Conservation (phyloP, 2,329 filamentous ascomycete species). For the Phyllosticta citriasiana region DNA sequence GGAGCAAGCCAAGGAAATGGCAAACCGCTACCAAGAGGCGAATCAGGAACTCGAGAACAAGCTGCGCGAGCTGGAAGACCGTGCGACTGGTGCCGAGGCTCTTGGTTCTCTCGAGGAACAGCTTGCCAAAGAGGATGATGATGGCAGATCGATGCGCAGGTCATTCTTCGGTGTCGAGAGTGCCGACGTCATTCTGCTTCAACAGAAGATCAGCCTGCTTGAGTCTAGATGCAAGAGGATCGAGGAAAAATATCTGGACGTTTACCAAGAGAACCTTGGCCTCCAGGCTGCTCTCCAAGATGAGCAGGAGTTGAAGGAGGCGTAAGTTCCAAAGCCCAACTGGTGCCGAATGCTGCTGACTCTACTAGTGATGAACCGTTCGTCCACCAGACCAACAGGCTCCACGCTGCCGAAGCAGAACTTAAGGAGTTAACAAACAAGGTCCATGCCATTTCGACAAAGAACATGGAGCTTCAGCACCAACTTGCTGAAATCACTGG, state of each 20-base stretch:
- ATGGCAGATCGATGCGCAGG: neutral
- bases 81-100: constrained; percentile 6
- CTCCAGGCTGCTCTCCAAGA: constrained; percentile 28
- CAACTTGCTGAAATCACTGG: constrained; percentile 5
- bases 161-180: constrained; percentile 6
- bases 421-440: constrained; percentile 10
- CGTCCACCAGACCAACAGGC: constrained; percentile 29
- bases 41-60: constrained; percentile 38
- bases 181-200: constrained; percentile 22
- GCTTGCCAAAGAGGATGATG: constrained; percentile 15
- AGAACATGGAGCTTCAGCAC: constrained; percentile 11
- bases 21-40: constrained; percentile 38
- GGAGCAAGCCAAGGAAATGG: constrained; percentile 37
- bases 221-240: constrained; percentile 26
- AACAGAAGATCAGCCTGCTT: constrained; percentile 31
- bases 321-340: constrained; percentile 20
- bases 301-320: constrained; percentile 19
- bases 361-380: constrained; percentile 17
- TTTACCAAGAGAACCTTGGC: constrained; percentile 31
- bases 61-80: constrained; percentile 30
- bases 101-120: constrained; percentile 31
- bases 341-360: constrained; percentile 12
- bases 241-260: constrained; percentile 31
- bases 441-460: constrained; percentile 7
- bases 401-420: constrained; percentile 25